Conservation (phyloP, 1,284 basidiomycete genomes). For the Omphalotus olearius region DNA sequence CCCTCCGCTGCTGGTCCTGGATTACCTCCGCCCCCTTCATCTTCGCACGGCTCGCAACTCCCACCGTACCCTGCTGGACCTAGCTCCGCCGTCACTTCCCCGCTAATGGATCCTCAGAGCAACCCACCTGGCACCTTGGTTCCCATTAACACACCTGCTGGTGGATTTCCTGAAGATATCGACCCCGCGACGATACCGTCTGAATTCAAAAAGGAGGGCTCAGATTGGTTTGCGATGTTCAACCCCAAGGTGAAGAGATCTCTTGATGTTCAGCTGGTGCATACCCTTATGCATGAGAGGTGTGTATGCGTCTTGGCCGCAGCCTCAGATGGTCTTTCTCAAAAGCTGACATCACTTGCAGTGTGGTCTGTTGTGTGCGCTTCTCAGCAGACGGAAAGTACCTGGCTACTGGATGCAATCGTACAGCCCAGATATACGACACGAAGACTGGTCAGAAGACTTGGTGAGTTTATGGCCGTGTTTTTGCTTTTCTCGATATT, state of each 20-base stretch:
- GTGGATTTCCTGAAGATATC: slow-evolving; percentile 40
- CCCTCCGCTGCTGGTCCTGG: slow-evolving; percentile 29
- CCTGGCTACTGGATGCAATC: slow-evolving; percentile 77
- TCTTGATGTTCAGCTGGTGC: slow-evolving; percentile 77
- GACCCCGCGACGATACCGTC: slow-evolving; percentile 44
- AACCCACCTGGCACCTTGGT: slow-evolving; percentile 5
- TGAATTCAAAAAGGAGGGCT: slow-evolving; percentile 72
- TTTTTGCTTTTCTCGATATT: no score
- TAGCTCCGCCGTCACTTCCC: slow-evolving; percentile 12
- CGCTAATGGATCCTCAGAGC: slow-evolving; percentile 11
- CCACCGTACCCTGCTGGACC: slow-evolving; percentile 30
- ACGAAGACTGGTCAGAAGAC: slow-evolving; percentile 66
- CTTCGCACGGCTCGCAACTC: slow-evolving; percentile 18
- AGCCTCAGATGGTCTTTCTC: slow-evolving; percentile 1
- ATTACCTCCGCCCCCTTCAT: slow-evolving; percentile 30
- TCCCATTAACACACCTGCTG: slow-evolving; percentile 21
- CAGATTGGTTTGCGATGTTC: slow-evolving; percentile 87
- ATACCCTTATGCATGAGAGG: slow-evolving; percentile 85
- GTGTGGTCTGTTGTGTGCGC: slow-evolving; percentile 79
- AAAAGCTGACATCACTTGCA: slow-evolving; percentile 20
- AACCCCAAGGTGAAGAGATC: slow-evolving; percentile 72
- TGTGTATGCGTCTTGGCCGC: slow-evolving; percentile 26
- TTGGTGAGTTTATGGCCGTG: slow-evolving; percentile 34
- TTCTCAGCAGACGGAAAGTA: slow-evolving; percentile 80
- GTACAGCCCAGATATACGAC: slow-evolving; percentile 74